Percentiles rank a stretch among this genome's conserved stretches.
Evolutionary conservation across 2,329 filamentous ascomycete species (phyloP).

Genomic region (Calonectria pauciramosa): DNA sequence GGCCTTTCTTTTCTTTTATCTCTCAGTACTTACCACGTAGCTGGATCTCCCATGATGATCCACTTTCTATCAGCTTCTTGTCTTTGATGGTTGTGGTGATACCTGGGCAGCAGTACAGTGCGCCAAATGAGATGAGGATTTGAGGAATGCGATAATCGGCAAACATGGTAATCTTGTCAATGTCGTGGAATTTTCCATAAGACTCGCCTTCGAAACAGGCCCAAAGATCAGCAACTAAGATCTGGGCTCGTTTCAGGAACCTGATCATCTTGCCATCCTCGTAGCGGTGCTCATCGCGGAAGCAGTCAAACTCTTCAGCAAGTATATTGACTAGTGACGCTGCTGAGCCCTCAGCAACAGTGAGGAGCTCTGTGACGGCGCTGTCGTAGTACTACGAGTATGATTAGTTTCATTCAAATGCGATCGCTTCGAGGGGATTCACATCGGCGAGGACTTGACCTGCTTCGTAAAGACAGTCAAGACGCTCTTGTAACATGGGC

Average conservation of each 20-base stretch:
- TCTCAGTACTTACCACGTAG: slow-evolving; percentile 73
- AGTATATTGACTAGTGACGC: slow-evolving; percentile 89
- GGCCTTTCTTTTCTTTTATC: not conserved
- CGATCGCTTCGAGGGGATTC: slow-evolving; percentile 41
- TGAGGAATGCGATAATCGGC: slow-evolving; percentile 98
- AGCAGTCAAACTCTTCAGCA: slow-evolving; percentile 85
- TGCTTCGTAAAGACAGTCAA: slow-evolving; percentile 86
- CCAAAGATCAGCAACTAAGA: slow-evolving; percentile 96
- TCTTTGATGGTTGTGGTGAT: slow-evolving; percentile 79
- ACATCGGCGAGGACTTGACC: slow-evolving; percentile 85
- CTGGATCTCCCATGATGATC: slow-evolving; percentile 86
- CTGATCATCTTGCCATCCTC: slow-evolving; percentile 80
- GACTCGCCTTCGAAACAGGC: slow-evolving; percentile 89
- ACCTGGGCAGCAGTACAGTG: slow-evolving; percentile 85
- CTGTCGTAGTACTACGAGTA: slow-evolving; percentile 77
- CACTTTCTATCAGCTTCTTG: slow-evolving; percentile 76
- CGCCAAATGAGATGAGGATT: slow-evolving; percentile 86
- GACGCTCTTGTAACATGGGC: slow-evolving; percentile 83
- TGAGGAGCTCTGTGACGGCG: slow-evolving; percentile 80
- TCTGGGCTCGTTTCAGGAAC: slow-evolving; percentile 94
- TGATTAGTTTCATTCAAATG: slow-evolving; percentile 5
- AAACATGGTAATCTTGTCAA: slow-evolving; percentile 98
- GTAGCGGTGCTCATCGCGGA: slow-evolving; percentile 84
- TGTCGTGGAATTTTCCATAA: slow-evolving; percentile 88
- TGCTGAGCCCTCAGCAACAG: slow-evolving; percentile 82